A percentile compares a stretch with the other conserved stretches of the same genome.
Conservation (phyloP, 2,329 filamentous ascomycete genomes). For the Zopfia rhizophila region DNA sequence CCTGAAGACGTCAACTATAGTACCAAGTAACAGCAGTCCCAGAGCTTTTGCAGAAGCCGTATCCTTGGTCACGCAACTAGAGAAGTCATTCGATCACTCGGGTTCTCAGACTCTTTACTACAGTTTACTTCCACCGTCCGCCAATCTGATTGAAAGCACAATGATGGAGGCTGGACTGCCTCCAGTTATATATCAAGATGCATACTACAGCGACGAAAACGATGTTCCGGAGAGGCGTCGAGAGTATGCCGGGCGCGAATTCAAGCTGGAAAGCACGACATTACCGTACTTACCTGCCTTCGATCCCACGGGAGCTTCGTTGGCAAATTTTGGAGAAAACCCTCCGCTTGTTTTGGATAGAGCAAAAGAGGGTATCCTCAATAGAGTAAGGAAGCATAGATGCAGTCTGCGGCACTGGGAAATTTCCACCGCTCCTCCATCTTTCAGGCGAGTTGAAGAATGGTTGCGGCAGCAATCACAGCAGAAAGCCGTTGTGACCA, state of each 20-base stretch:
- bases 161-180: slow-evolving; percentile 69
- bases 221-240: slow-evolving; percentile 81
- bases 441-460: slow-evolving; percentile 71
- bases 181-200: slow-evolving; percentile 81
- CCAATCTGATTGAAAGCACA: slow-evolving; percentile 63
- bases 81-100: slow-evolving; percentile 28
- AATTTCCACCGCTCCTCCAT: slow-evolving; percentile 76
- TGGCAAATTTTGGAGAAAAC: slow-evolving; percentile 67
- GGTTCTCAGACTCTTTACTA: slow-evolving; percentile 45
- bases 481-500: slow-evolving; percentile 23
- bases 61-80: slow-evolving; percentile 29
- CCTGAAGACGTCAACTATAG: slow-evolving; percentile 36
- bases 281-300: slow-evolving; percentile 85
- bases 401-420: slow-evolving; percentile 81
- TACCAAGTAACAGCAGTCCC: slow-evolving; percentile 26
- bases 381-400: slow-evolving; percentile 63
- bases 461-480: slow-evolving; percentile 68
- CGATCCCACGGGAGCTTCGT: slow-evolving; percentile 69
- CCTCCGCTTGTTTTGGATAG: slow-evolving; percentile 61
- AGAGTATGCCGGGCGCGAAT: slow-evolving; percentile 90
- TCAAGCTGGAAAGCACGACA: slow-evolving; percentile 78
- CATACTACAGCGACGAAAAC: slow-evolving; percentile 83
- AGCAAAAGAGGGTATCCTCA: slow-evolving; percentile 60
- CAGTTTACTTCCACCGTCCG: slow-evolving; percentile 53
- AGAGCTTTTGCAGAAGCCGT: slow-evolving; percentile 27